A percentile compares a stretch with the other conserved stretches of the same genome.
These are phyloP conservation scores for Escovopsis sp. DNA, from an alignment of 2,329 filamentous ascomycete genomes.

Conservation along the genomic window DNA sequence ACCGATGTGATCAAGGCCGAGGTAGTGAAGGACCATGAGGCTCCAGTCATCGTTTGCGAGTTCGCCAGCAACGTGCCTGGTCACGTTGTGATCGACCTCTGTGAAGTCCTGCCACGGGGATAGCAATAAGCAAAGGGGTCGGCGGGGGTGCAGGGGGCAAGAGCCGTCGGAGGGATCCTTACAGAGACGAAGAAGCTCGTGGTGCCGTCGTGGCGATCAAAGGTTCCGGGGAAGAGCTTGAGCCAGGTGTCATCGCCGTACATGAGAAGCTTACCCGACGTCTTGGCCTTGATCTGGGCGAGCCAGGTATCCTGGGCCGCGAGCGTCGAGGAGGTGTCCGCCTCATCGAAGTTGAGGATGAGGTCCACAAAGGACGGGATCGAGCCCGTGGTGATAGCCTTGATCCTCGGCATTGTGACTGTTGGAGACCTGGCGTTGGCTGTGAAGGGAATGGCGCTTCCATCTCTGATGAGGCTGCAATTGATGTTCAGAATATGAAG, in stretches of 20 bases:
- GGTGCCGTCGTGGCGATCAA: slow-evolving; percentile 78
- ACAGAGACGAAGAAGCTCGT: slow-evolving; percentile 97
- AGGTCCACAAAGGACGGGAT: slow-evolving; percentile 97
- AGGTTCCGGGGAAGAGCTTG: slow-evolving; percentile 83
- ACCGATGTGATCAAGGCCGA: slow-evolving; percentile 92
- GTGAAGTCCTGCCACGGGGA: slow-evolving; percentile 61
- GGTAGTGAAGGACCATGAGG: slow-evolving; percentile 85
- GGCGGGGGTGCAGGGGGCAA: neutral
- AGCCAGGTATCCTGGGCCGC: slow-evolving; percentile 91
- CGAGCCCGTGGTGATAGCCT: slow-evolving; percentile 92
- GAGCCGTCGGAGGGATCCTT: slow-evolving; percentile 23
- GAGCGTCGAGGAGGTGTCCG: slow-evolving; percentile 77
- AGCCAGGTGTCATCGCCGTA: slow-evolving; percentile 98
- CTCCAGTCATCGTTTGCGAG: slow-evolving; percentile 72
- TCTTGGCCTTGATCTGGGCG: slow-evolving; percentile 69
- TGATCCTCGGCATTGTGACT: slow-evolving; percentile 95
- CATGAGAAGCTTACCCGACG: slow-evolving; percentile 67
- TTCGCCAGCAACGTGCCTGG: slow-evolving; percentile 69
- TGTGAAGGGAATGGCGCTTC: slow-evolving; percentile 80
- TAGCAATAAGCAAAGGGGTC: neutral
- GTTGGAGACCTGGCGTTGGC: slow-evolving; percentile 93
- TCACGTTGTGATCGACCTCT: slow-evolving; percentile 96
- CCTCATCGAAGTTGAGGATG: slow-evolving; percentile 91
- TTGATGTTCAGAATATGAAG: neutral
- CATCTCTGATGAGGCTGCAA: slow-evolving; percentile 63